Conservation (phyloP, 495 filamentous ascomycete species). For the Aspergillus leporis region DNA sequence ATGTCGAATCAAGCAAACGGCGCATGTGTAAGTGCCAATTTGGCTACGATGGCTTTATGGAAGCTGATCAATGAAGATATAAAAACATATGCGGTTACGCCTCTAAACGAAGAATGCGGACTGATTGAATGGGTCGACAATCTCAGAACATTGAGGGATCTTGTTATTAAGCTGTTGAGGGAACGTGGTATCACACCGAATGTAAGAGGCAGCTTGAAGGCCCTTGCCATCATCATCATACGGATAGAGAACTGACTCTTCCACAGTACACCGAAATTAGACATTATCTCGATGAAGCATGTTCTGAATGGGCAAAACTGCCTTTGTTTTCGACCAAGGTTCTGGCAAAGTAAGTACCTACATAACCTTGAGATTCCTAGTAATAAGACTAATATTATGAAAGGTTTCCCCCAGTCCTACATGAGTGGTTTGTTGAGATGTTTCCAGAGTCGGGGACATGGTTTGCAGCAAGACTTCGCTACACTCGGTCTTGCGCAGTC, state of each 20-base stretch:
- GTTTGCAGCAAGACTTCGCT: constrained; percentile 88
- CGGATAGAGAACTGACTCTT: constrained; percentile 12
- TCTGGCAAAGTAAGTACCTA: constrained; percentile 39
- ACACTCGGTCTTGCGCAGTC: constrained; percentile 90
- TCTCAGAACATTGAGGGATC: constrained; percentile 88
- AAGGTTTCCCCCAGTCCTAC: constrained; percentile 77
- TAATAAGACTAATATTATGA: constrained; percentile 14
- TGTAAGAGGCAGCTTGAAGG: constrained; percentile 27
- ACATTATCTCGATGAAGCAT: constrained; percentile 57
- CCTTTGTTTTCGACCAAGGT: constrained; percentile 70
- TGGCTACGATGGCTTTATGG: constrained; percentile 1
- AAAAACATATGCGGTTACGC: constrained; percentile 94
- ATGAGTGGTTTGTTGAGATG: constrained; percentile 92
- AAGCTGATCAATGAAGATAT: constrained; percentile 60
- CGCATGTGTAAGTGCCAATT: constrained; percentile 57
- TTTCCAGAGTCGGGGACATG: constrained; percentile 91
- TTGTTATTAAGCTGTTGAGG: constrained; percentile 75
- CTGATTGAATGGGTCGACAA: constrained; percentile 99
- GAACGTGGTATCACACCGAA: constrained; percentile 63
- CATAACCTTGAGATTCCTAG: background rate
- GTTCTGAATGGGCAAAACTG: constrained; percentile 52
- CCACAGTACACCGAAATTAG: constrained; percentile 59
- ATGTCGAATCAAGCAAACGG: constrained; percentile 84
- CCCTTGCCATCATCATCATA: background rate
- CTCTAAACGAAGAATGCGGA: constrained; percentile 95